phyloP scores from a whole-genome alignment of 768 basidiomycete genomes.

The Candolleomyces eurysporus region DNA sequence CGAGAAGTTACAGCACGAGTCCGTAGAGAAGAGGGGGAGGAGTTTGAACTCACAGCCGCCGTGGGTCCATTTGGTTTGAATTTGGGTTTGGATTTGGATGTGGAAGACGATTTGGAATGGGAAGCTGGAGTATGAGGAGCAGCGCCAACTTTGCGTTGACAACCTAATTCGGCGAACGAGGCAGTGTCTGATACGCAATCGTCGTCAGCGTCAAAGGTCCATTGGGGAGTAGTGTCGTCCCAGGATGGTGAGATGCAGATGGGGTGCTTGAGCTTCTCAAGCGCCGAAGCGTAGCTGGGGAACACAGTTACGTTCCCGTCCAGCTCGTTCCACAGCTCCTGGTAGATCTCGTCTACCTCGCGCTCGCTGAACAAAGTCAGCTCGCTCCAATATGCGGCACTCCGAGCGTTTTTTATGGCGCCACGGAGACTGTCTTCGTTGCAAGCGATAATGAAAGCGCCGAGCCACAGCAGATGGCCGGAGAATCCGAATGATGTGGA shows the following conservation, averaged over 20 bases:
- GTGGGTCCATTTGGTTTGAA: background rate
- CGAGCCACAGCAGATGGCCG: constrained; percentile 15
- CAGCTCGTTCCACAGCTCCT: constrained; percentile 10
- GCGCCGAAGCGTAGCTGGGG: constrained; percentile 10
- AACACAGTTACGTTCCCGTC: constrained; percentile 16
- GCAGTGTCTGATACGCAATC: background rate
- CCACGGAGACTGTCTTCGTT: constrained; percentile 13
- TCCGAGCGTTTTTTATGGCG: constrained; percentile 5
- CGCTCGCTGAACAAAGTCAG: constrained; percentile 10
- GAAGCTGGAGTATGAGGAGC: background rate
- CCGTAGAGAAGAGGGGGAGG: background rate
- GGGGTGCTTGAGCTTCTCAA: constrained; percentile 12
- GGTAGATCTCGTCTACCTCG: constrained; percentile 13
- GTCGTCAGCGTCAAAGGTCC: background rate
- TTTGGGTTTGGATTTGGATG: background rate
- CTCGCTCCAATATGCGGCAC: constrained; percentile 13
- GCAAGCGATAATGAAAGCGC: constrained; percentile 15
- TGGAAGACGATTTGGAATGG: background rate
- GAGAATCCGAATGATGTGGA: constrained; percentile 8
- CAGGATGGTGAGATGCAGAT: background rate
- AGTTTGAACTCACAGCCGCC: background rate
- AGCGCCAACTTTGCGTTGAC: background rate
- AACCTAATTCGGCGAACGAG: background rate
- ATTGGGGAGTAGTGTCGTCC: background rate
- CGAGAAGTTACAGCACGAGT: background rate